Evolutionary conservation across 371 early-diverging fungal species (phyloP).

Genomic region (Blyttiomyces sp.): DNA sequence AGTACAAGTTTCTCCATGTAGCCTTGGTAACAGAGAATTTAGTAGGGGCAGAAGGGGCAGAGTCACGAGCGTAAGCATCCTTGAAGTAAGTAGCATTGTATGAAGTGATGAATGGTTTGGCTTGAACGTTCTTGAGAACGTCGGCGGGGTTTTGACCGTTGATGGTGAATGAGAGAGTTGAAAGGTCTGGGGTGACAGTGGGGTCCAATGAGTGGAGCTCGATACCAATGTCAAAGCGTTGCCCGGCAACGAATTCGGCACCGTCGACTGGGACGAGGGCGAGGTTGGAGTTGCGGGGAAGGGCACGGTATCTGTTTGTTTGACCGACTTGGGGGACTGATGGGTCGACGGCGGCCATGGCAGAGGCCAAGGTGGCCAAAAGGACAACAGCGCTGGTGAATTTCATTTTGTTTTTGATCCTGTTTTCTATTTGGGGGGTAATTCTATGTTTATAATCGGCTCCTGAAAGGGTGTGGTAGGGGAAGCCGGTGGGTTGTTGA

Average conservation of each 20-base stretch:
- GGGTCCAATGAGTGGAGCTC: slow-evolving; percentile 29
- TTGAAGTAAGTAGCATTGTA: slow-evolving; percentile 38
- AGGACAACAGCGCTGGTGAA: background rate
- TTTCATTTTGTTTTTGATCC: slow-evolving; percentile 1
- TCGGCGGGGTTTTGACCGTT: slow-evolving; percentile 13
- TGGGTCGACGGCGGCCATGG: slow-evolving; percentile 7
- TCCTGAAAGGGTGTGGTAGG: too few species aligned
- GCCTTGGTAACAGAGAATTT: slow-evolving; percentile 54
- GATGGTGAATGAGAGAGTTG: slow-evolving; percentile 20
- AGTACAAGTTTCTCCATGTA: slow-evolving; percentile 47
- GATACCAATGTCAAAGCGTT: slow-evolving; percentile 32
- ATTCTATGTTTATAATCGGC: too few species aligned
- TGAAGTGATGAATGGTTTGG: slow-evolving; percentile 6
- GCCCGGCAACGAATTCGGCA: slow-evolving; percentile 35
- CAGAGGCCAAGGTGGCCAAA: background rate
- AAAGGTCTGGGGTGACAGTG: slow-evolving; percentile 11
- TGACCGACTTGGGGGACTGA: slow-evolving; percentile 18
- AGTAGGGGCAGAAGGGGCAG: slow-evolving; percentile 25
- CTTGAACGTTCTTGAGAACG: slow-evolving; percentile 7
- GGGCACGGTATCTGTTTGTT: slow-evolving; percentile 21
- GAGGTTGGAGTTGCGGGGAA: slow-evolving; percentile 31
- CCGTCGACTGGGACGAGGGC: slow-evolving; percentile 34
- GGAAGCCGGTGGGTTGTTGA: too few species aligned
- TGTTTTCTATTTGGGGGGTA: too few species aligned
- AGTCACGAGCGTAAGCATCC: slow-evolving; percentile 50